Percentiles rank a stretch among this genome's conserved stretches.
Conservation (phyloP, 1,284 basidiomycete species). For the Tranzscheliella williamsii region DNA sequence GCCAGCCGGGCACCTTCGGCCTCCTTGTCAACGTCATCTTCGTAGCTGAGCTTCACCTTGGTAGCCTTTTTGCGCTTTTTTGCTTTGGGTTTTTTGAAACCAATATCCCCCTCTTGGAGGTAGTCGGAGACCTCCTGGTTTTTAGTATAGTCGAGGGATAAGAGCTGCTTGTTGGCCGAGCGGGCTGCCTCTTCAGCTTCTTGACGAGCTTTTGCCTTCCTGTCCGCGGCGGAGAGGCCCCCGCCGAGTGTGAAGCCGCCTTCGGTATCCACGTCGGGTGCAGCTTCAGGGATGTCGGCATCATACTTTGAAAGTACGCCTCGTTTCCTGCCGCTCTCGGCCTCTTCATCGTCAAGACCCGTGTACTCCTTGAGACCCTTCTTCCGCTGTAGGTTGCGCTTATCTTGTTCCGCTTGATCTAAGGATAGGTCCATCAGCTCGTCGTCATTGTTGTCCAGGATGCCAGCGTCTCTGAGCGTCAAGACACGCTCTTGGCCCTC, state of each 20-base stretch:
- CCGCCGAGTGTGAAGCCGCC: constrained; percentile 45
- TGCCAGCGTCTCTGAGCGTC: constrained; percentile 90
- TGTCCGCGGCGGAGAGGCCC: constrained; percentile 23
- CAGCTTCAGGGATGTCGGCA: constrained; percentile 73
- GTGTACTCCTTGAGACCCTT: constrained; percentile 88
- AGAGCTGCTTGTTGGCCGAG: constrained; percentile 62
- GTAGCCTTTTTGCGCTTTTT: constrained; percentile 86
- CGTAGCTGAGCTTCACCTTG: constrained; percentile 70
- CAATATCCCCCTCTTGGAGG: constrained; percentile 82
- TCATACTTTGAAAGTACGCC: constrained; percentile 93
- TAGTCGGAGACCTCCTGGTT: constrained; percentile 86
- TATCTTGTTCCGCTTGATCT: constrained; percentile 78
- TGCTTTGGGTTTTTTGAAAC: constrained; percentile 86
- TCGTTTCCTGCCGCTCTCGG: constrained; percentile 71
- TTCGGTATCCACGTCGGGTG: constrained; percentile 3
- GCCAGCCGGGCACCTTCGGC: no score
- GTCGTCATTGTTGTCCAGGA: constrained; percentile 95
- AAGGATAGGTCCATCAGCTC: constrained; percentile 93
- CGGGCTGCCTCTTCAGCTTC: constrained; percentile 69
- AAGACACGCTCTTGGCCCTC: constrained; percentile 93
- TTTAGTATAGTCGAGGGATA: constrained; percentile 84
- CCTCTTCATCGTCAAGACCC: constrained; percentile 92
- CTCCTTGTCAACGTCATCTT: constrained; percentile 64
- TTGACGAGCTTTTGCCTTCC: constrained; percentile 62
- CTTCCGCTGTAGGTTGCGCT: constrained; percentile 80